Percentiles rank a stretch among this genome's conserved stretches.
These are phyloP conservation scores for Lojkania enalia DNA, from an alignment of 2,329 filamentous ascomycete species.

Conservation along the genomic window DNA sequence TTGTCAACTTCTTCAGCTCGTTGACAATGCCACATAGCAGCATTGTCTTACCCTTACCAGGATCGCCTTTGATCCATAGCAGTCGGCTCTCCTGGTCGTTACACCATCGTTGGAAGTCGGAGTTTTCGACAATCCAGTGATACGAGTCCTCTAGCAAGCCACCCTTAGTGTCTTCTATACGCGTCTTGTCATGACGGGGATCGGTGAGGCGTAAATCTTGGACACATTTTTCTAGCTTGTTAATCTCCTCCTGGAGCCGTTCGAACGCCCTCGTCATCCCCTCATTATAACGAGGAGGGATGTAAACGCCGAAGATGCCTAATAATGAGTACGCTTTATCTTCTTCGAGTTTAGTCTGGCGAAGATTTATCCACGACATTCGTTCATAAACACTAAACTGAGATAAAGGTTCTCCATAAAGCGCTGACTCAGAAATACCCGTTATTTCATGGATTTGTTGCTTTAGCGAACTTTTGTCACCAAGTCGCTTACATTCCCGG, in stretches of 20 bases:
- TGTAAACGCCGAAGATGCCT: constrained; percentile 12
- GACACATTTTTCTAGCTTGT: constrained; percentile 7
- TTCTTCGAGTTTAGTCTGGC: constrained; percentile 20
- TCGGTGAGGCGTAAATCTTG: no score
- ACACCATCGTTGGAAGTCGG: constrained; percentile 25
- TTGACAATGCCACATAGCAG: background rate
- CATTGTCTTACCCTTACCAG: background rate
- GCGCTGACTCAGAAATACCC: no score
- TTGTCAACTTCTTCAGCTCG: background rate
- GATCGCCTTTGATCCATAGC: no score
- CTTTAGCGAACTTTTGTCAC: background rate
- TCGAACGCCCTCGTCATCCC: constrained; percentile 10
- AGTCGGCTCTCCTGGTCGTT: constrained; percentile 25
- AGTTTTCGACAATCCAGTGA: constrained; percentile 23
- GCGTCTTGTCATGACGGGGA: no score
- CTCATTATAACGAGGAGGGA: constrained; percentile 2
- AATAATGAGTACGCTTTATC: no score
- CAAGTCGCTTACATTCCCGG: no score
- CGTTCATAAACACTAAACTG: constrained; percentile 11
- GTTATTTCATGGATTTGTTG: constrained; percentile 7
- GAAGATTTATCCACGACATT: constrained; percentile 11
- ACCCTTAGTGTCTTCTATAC: no score
- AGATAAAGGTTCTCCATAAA: constrained; percentile 4
- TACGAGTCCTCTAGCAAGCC: constrained; percentile 13
- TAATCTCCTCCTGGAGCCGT: constrained; percentile 14